Conservation (phyloP, 345 rosid species). For the Moringa oleifera region DNA sequence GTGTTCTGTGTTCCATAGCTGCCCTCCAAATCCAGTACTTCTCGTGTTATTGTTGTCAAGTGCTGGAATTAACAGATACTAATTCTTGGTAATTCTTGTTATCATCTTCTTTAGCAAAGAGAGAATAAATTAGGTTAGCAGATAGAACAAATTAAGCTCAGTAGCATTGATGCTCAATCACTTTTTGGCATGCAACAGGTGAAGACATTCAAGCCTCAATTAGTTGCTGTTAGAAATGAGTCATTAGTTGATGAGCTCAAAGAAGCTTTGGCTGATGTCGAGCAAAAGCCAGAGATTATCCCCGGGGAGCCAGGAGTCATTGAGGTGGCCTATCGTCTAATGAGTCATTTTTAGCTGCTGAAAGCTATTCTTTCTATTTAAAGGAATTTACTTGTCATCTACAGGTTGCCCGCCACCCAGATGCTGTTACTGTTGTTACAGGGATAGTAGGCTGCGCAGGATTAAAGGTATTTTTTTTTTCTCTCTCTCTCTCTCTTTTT, state of each 20-base stretch:
- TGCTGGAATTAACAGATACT: background rate
- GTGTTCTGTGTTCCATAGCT: background rate
- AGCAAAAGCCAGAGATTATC: constrained; percentile 81
- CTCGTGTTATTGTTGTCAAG: background rate
- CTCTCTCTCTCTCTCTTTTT: no score
- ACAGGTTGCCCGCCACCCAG: constrained; percentile 92
- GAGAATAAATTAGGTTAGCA: background rate
- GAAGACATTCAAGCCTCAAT: constrained; percentile 74
- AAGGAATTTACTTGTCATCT: constrained; percentile 16
- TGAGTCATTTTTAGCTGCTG: constrained; percentile 4
- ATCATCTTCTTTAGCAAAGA: no score
- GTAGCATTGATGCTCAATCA: constrained; percentile 4
- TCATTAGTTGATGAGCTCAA: constrained; percentile 64
- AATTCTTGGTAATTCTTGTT: background rate
- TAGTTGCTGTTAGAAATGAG: constrained; percentile 79
- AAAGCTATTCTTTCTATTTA: constrained; percentile 6
- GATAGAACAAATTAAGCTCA: background rate
- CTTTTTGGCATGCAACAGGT: constrained; percentile 45
- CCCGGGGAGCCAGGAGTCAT: constrained; percentile 91
- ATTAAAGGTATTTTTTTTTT: constrained; percentile 46
- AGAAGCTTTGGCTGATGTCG: constrained; percentile 79
- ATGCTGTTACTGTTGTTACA: constrained; percentile 86
- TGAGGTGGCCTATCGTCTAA: constrained; percentile 45
- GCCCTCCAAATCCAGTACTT: background rate
- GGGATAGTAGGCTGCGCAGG: constrained; percentile 99